phyloP scores from a whole-genome alignment of 108 stramenopile genomes.

The Cylindrotheca closterium region DNA sequence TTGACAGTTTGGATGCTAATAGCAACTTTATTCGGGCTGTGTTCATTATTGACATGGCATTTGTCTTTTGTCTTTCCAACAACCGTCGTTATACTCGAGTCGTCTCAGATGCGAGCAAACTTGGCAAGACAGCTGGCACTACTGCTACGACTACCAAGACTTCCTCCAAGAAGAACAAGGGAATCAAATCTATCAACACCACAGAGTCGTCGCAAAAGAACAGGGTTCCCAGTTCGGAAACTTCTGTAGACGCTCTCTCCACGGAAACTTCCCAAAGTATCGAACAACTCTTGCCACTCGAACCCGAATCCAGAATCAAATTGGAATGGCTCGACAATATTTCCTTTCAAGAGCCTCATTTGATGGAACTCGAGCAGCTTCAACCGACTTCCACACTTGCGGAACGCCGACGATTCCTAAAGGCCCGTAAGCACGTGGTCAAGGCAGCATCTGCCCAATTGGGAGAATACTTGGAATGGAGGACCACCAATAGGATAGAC shows the following conservation, averaged over 20 bases:
- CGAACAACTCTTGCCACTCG: background rate
- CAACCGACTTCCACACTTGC: conserved; percentile 26
- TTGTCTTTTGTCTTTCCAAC: background rate
- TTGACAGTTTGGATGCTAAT: background rate
- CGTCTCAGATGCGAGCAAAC: too few species aligned
- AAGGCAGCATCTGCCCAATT: conserved; percentile 20
- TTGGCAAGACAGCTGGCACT: too few species aligned
- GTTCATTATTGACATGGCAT: background rate
- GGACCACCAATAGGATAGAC: conserved; percentile 11
- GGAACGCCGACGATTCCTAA: conserved; percentile 42
- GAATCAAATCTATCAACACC: background rate
- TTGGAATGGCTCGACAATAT: background rate
- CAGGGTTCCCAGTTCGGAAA: background rate
- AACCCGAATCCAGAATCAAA: background rate
- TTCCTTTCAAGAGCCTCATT: background rate
- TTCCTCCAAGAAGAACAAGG: background rate
- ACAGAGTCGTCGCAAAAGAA: background rate
- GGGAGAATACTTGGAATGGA: conserved; percentile 15
- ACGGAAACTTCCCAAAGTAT: background rate
- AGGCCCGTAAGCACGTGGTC: conserved; percentile 12
- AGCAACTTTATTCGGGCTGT: background rate
- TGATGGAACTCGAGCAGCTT: background rate
- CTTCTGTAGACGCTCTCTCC: background rate
- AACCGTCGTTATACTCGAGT: too few species aligned
- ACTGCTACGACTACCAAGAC: background rate